Conservation (phyloP, 1,284 basidiomycete species). For the Rhodotorula sp. region DNA sequence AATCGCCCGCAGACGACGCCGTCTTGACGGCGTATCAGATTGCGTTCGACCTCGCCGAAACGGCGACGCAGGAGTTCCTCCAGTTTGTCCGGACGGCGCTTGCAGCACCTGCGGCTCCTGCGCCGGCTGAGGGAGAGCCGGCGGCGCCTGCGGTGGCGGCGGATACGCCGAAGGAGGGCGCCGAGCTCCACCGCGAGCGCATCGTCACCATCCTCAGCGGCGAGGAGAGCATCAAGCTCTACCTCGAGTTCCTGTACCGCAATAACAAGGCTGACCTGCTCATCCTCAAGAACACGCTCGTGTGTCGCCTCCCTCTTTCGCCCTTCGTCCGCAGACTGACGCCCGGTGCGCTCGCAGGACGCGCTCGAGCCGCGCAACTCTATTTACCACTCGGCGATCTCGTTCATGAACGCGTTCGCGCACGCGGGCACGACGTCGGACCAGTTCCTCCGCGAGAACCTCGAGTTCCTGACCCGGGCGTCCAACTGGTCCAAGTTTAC, state of each 20-base stretch:
- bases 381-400: conserved; percentile 92
- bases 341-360: conserved; percentile 61
- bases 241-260: conserved; percentile 88
- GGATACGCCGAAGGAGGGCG: conserved; percentile 51
- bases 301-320: conserved; percentile 47
- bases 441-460: conserved; percentile 84
- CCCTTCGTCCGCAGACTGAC: too few relatives aligned
- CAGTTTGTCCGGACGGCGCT: conserved; percentile 59
- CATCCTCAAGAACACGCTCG: conserved; percentile 89
- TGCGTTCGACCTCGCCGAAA: conserved; percentile 89
- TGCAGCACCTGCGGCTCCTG: background rate
- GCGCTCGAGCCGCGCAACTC: conserved; percentile 90
- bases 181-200: conserved; percentile 66
- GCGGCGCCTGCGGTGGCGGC: background rate
- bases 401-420: conserved; percentile 93
- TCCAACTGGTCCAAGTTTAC: conserved; percentile 98
- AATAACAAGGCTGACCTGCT: conserved; percentile 90
- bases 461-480: conserved; percentile 90
- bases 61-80: conserved; percentile 87
- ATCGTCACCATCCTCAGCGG: conserved; percentile 69
- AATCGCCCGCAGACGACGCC: conserved; percentile 56
- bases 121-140: conserved; percentile 47
- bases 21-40: conserved; percentile 84
- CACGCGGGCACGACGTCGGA: conserved; percentile 94
- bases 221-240: conserved; percentile 83